These are phyloP conservation scores for Stemphylium vesicarium DNA, from an alignment of 2,329 filamentous ascomycete genomes.

Conservation along the genomic window DNA sequence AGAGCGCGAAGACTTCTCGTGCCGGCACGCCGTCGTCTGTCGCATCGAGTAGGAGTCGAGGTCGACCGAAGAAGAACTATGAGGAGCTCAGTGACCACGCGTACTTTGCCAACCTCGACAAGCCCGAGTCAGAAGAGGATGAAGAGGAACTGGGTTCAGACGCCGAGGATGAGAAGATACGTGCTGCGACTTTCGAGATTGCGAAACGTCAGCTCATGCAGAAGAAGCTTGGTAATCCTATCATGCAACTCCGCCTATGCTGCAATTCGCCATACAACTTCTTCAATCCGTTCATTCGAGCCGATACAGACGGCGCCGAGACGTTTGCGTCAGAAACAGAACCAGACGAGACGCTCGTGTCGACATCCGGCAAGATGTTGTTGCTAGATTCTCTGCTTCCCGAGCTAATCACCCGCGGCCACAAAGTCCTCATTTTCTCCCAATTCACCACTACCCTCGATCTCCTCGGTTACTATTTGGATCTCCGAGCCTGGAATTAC, in stretches of 20 bases:
- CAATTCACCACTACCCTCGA: slow-evolving; percentile 96
- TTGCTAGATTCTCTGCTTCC: slow-evolving; percentile 86
- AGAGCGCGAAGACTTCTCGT: slow-evolving; percentile 77
- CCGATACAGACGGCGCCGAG: slow-evolving; percentile 58
- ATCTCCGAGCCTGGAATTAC: slow-evolving; percentile 77
- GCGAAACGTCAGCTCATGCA: slow-evolving; percentile 86
- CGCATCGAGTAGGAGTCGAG: slow-evolving; percentile 59
- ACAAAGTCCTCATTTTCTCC: slow-evolving; percentile 95
- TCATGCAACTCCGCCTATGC: slow-evolving; percentile 89
- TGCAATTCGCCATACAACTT: slow-evolving; percentile 97
- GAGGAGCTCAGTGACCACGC: slow-evolving; percentile 79
- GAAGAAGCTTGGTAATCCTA: slow-evolving; percentile 91
- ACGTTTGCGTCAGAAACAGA: slow-evolving; percentile 56
- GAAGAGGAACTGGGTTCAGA: slow-evolving; percentile 53
- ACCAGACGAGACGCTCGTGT: slow-evolving; percentile 80
- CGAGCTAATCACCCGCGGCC: slow-evolving; percentile 71
- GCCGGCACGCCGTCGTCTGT: slow-evolving; percentile 72
- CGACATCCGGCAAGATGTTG: slow-evolving; percentile 92
- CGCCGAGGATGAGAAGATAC: slow-evolving; percentile 67
- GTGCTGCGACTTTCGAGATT: slow-evolving; percentile 72
- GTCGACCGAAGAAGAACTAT: slow-evolving; percentile 64
- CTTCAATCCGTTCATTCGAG: slow-evolving; percentile 77
- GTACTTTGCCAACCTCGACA: slow-evolving; percentile 80
- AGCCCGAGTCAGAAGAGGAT: slow-evolving; percentile 54
- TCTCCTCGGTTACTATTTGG: slow-evolving; percentile 85